phyloP scores from a whole-genome alignment of 805 yeast species.

The Wickerhamomyces strasburgensis region DNA sequence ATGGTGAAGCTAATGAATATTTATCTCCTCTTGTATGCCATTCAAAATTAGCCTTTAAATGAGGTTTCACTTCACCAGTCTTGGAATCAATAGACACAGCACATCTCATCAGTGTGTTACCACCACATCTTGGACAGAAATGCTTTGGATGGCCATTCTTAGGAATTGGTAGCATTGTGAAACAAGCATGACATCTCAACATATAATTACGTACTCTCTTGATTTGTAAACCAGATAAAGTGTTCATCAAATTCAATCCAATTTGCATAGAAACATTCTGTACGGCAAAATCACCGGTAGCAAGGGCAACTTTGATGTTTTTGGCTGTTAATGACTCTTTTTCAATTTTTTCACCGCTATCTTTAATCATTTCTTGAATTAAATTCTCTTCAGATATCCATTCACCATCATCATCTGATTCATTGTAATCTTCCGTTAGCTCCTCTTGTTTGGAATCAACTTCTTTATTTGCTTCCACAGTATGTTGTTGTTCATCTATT shows the following conservation, averaged over 20 bases:
- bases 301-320: conserved; percentile 70
- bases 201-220: conserved; percentile 83
- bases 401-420: conserved; percentile 71
- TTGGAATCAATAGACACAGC: conserved; percentile 78
- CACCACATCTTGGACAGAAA: conserved; percentile 95
- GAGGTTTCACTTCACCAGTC: conserved; percentile 82
- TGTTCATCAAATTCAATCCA: conserved; percentile 81
- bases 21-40: conserved; percentile 89
- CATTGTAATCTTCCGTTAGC: conserved; percentile 36
- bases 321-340: conserved; percentile 28
- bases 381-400: conserved; percentile 94
- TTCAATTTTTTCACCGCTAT: conserved; percentile 56
- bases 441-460: conserved; percentile 10
- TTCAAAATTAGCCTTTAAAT: conserved; percentile 84
- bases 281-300: conserved; percentile 96
- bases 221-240: conserved; percentile 78
- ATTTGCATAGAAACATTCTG: conserved; percentile 93
- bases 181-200: conserved; percentile 98
- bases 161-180: conserved; percentile 72
- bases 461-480: conserved; percentile 3
- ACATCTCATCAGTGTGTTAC: conserved; percentile 82
- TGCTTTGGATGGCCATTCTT: conserved; percentile 73
- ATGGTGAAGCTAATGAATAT: conserved; percentile 82
- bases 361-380: conserved; percentile 61
- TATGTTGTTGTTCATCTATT: background rate